Evolutionary conservation across 169 alveolate genomes (phyloP).

Genomic region (Cryptosporidium sp.): DNA sequence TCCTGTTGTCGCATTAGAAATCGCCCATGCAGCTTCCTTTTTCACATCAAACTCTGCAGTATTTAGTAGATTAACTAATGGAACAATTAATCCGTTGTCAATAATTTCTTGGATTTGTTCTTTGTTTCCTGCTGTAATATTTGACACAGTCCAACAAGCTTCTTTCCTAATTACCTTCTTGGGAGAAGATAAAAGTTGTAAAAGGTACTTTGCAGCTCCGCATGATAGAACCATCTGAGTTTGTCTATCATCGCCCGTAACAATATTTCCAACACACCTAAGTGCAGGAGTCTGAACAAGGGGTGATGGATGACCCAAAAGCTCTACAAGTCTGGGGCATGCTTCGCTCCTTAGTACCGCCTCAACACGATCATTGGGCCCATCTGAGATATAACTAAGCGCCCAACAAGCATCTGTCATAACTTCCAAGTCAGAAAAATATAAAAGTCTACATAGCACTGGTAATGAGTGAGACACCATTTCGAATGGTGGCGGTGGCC

Average conservation of each 20-base stretch:
- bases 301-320: slow-evolving; percentile 87
- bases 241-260: slow-evolving; percentile 96
- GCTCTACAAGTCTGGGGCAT: slow-evolving; percentile 92
- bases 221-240: slow-evolving; percentile 93
- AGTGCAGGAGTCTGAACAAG: slow-evolving; percentile 95
- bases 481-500: slow-evolving; percentile 91
- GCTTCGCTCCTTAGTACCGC: slow-evolving; percentile 91
- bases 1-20: slow-evolving; percentile 95
- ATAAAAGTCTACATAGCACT: slow-evolving; percentile 86
- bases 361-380: slow-evolving; percentile 91
- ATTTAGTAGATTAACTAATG: slow-evolving; percentile 86
- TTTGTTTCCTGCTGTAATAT: slow-evolving; percentile 93
- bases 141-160: slow-evolving; percentile 97
- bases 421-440: slow-evolving; percentile 88
- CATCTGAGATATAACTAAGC: slow-evolving; percentile 93
- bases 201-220: slow-evolving; percentile 91
- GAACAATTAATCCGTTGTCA: slow-evolving; percentile 86
- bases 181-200: slow-evolving; percentile 86
- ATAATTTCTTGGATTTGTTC: slow-evolving; percentile 92
- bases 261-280: slow-evolving; percentile 96
- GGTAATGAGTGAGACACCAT: slow-evolving; percentile 90
- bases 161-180: slow-evolving; percentile 94
- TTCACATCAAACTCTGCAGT: slow-evolving; percentile 93
- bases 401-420: slow-evolving; percentile 96
- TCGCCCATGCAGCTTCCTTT: slow-evolving; percentile 99